Conservation (phyloP, 768 basidiomycete species). For the Coprinopsis sp. region DNA sequence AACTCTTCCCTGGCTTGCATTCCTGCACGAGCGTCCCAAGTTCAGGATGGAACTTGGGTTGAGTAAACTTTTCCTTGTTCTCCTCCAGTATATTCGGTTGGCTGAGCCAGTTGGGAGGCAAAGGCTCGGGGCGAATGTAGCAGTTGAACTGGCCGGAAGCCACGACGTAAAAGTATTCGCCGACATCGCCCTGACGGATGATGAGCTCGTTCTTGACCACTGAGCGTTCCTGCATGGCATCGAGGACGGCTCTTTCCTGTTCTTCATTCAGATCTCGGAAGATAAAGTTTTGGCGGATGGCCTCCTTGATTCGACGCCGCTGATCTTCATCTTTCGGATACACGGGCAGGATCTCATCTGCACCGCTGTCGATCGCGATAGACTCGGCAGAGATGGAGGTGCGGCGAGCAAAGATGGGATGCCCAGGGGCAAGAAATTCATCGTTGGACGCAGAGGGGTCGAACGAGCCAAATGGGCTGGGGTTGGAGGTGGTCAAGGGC, state of each 20-base stretch:
- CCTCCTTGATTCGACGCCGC: slow-evolving; percentile 78
- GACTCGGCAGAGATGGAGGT: slow-evolving; percentile 96
- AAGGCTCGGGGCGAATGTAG: slow-evolving; percentile 67
- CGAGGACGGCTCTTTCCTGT: slow-evolving; percentile 87
- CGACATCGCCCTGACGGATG: slow-evolving; percentile 94
- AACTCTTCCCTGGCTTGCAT: slow-evolving; percentile 79
- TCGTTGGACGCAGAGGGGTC: slow-evolving; percentile 47
- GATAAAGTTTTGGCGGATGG: slow-evolving; percentile 86
- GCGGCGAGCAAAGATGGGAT: slow-evolving; percentile 83
- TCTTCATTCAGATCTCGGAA: slow-evolving; percentile 97
- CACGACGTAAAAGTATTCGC: slow-evolving; percentile 97
- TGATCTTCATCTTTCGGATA: slow-evolving; percentile 81
- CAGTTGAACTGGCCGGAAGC: slow-evolving; percentile 84
- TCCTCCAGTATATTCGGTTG: slow-evolving; percentile 36
- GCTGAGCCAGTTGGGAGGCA: slow-evolving; percentile 55
- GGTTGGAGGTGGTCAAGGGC: slow-evolving; percentile 46
- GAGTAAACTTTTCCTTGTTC: slow-evolving; percentile 51
- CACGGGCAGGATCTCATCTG: slow-evolving; percentile 66
- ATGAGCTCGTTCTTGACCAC: slow-evolving; percentile 78
- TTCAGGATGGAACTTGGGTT: slow-evolving; percentile 61
- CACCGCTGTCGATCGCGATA: slow-evolving; percentile 71
- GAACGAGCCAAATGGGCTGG: slow-evolving; percentile 50
- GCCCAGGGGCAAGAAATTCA: slow-evolving; percentile 68
- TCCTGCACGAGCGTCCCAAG: slow-evolving; percentile 82
- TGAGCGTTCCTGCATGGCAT: slow-evolving; percentile 88